Evolutionary conservation across 305 asterid genomes (phyloP).

Genomic region (Fraxinus xanthoxyloides): DNA sequence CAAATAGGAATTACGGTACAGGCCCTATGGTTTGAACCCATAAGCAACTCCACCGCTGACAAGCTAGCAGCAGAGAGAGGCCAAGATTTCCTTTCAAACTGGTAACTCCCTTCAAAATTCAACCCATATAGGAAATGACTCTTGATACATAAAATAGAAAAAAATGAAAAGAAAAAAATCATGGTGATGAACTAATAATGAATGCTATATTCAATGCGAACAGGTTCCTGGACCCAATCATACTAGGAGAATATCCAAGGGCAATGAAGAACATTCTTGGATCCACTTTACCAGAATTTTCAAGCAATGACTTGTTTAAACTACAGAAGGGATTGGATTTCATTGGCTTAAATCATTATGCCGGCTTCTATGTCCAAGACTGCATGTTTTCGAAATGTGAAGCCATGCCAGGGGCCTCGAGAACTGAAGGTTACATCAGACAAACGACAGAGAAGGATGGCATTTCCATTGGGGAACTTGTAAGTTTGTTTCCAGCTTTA

Average conservation of each 20-base stretch:
- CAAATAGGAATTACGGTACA: slow-evolving; percentile 47
- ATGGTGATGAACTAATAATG: not conserved
- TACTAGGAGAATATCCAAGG: slow-evolving; percentile 55
- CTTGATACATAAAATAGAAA: not conserved
- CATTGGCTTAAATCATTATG: slow-evolving; percentile 63
- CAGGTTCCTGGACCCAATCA: slow-evolving; percentile 65
- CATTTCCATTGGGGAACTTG: slow-evolving; percentile 43
- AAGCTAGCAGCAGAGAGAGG: slow-evolving; percentile 62
- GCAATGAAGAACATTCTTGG: slow-evolving; percentile 47
- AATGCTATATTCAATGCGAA: not conserved
- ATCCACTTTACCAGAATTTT: slow-evolving; percentile 39
- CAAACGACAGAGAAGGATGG: slow-evolving; percentile 44
- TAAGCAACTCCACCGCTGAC: slow-evolving; percentile 54
- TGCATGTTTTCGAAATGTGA: slow-evolving; percentile 48
- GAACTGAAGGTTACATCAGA: slow-evolving; percentile 39
- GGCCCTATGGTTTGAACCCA: slow-evolving; percentile 53
- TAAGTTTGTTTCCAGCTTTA: slow-evolving; percentile 20
- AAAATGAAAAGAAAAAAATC: not conserved
- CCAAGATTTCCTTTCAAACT: slow-evolving; percentile 47
- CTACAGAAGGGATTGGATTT: slow-evolving; percentile 40
- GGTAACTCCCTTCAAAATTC: slow-evolving; percentile 28
- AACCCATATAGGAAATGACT: not conserved
- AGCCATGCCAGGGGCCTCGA: slow-evolving; percentile 42
- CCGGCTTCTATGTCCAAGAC: slow-evolving; percentile 56
- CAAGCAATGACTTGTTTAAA: slow-evolving; percentile 27